phyloP scores from a whole-genome alignment of 495 filamentous ascomycete species.

The Amphirosellinia nigrospora region DNA sequence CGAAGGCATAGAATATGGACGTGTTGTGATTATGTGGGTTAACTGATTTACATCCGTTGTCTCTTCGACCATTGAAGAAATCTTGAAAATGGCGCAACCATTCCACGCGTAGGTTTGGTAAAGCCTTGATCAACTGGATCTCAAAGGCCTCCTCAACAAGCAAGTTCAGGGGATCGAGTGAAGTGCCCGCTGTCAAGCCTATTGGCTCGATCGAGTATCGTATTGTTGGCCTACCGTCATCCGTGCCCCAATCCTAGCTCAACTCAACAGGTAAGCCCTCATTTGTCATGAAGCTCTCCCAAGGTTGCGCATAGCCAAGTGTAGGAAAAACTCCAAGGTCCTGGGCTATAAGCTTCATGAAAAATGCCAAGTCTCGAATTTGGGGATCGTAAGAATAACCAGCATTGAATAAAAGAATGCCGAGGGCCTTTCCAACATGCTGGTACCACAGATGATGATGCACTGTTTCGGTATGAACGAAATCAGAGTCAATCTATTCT shows the following conservation, averaged over 20 bases:
- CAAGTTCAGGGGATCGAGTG: slow-evolving; percentile 37
- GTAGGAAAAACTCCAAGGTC: neutral
- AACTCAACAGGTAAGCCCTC: slow-evolving; percentile 46
- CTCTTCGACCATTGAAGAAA: slow-evolving; percentile 16
- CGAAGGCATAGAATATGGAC: slow-evolving; percentile 41
- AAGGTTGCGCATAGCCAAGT: slow-evolving; percentile 8
- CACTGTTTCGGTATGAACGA: neutral
- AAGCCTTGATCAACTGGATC: slow-evolving; percentile 1
- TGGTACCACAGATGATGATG: slow-evolving; percentile 5
- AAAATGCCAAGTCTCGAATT: neutral
- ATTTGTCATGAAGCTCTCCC: slow-evolving; percentile 50
- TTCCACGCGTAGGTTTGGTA: slow-evolving; percentile 27
- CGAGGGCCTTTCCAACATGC: slow-evolving; percentile 5
- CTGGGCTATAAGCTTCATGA: neutral
- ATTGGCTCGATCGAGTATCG: slow-evolving; percentile 45
- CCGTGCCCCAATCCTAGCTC: slow-evolving; percentile 43
- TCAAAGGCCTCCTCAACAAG: slow-evolving; percentile 25
- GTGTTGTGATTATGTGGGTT: slow-evolving; percentile 27
- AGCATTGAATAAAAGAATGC: neutral
- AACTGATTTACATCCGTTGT: neutral
- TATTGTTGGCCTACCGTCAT: slow-evolving; percentile 22
- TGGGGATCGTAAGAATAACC: slow-evolving; percentile 11
- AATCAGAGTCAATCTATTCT: neutral
- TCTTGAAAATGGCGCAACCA: slow-evolving; percentile 39
- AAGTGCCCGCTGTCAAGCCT: slow-evolving; percentile 33